phyloP scores from a whole-genome alignment of 805 yeast genomes.

The Candida awuae region DNA sequence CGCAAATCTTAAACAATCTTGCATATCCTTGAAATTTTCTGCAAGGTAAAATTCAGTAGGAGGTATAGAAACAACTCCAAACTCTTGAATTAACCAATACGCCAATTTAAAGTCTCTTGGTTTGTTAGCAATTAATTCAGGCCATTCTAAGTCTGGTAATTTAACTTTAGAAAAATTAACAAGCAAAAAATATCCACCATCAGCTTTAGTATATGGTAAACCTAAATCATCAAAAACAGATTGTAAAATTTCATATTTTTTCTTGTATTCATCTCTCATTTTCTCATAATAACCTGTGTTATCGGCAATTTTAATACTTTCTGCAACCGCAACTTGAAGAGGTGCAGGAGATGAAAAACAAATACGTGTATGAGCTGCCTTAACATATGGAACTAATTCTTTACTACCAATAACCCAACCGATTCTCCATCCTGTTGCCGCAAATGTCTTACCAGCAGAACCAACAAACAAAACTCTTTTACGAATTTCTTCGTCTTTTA shows the following conservation, averaged over 20 bases:
- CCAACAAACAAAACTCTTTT: slow-evolving; percentile 84
- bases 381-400: slow-evolving; percentile 71
- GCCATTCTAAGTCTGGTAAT: slow-evolving; percentile 57
- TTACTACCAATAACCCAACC: slow-evolving; percentile 92
- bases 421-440: slow-evolving; percentile 99
- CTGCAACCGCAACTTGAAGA: slow-evolving; percentile 84
- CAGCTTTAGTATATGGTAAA: slow-evolving; percentile 83
- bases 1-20: slow-evolving; percentile 79
- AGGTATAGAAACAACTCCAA: slow-evolving; percentile 95
- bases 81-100: slow-evolving; percentile 84
- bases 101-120: slow-evolving; percentile 86
- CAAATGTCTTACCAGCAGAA: slow-evolving; percentile 95
- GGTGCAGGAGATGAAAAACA: slow-evolving; percentile 90
- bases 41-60: slow-evolving; percentile 88
- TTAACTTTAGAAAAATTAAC: slow-evolving; percentile 81
- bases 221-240: slow-evolving; percentile 77
- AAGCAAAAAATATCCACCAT: slow-evolving; percentile 88
- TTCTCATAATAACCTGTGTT: slow-evolving; percentile 54
- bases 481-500: slow-evolving; percentile 63
- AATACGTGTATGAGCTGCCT: slow-evolving; percentile 89
- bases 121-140: slow-evolving; percentile 55
- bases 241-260: slow-evolving; percentile 68
- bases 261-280: slow-evolving; percentile 59
- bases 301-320: slow-evolving; percentile 58
- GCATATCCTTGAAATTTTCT: slow-evolving; percentile 32